Base-by-base conservation (phyloP, 2,329 filamentous ascomycete species). In the Verticillium albo-atrum region DNA sequence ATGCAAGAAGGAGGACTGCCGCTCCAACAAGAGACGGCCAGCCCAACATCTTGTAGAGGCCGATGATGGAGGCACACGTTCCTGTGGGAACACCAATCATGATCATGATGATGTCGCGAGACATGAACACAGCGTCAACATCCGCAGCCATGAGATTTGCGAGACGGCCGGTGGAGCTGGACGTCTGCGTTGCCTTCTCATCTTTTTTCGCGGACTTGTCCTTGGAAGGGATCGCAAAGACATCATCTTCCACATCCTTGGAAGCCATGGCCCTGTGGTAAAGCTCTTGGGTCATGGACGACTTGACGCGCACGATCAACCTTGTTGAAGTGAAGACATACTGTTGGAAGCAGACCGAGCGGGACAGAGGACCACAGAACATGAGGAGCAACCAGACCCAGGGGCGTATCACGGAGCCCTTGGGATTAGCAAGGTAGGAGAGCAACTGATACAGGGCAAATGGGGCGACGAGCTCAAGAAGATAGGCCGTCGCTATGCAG, bases 121-220 rank as follows among this genome's bases (percentile, higher is more conserved):
- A 77, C 27, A 71, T 76, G 60, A 75, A 81, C 32, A 86, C 76
- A 28, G 82, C 80, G 58, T 86, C 82, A 10, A 86, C 75, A 63
- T 86, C 83, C 28, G 81, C 81, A 9, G 82, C 80, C 81, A 86
- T 85, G 57, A 86, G 73, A 59, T 83, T 86, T 15, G 81, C 80
- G 53, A 84, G 68, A 17, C 79, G 75, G 17, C 82, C 81, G 7
- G 81, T 76, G 3, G 82, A 80, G 2, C 80, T 70, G 15, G 68
- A 71, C 50, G 70, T 65, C 47, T 70, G 63, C 3, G 62, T 61
- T 26, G 71, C 72, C 52, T 70, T 68, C 10, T 69, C 65, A 47
- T 67, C 61, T 35, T 64, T 57, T 17, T 67, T 66, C 7, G 54
- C 56, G 25, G 51, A 30, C 6, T 58, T 51, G 57, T 64, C 65